Evolutionary conservation across 2,329 filamentous ascomycete genomes (phyloP), one percentile per base, ranked within the genome.

Genomic region (Magnaporthiopsis poae): DNA sequence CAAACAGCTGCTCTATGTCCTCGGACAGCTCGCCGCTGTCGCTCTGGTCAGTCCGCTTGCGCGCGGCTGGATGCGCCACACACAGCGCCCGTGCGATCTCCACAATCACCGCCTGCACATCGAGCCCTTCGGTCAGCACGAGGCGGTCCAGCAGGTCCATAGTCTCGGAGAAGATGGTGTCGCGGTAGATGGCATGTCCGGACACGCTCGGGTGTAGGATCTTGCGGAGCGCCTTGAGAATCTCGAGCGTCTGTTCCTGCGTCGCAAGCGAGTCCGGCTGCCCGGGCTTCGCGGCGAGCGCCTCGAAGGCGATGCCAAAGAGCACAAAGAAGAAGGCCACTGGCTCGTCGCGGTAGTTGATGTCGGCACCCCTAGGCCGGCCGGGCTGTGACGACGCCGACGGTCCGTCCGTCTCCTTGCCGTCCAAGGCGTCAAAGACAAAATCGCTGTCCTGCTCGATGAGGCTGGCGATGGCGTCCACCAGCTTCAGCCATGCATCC

Each of bases 291-390:
- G 91, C 92, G 9, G 94, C 94, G 29, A 99, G 84, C 25, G 96
- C 94, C 77, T 99, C 96, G 71, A 99, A 98, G 0, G 94, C 92
- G 67, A 99, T 88, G 13, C 95, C 95, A 72, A 98, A 99, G 0
- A 99, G 84, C 18, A 99, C 94, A 73, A 99, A 99, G 81, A 99
- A 99, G 82, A 99, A 99, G 0, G 95, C 95, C 1, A 98, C 92
- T 0, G 95, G 95, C 75, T 99, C 95, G 73, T 98, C 94, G 63
- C 95, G 90, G 75, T 99, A 99, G 76, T 98, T 98, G 79, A 99
- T 98, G 70, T 94, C 91, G 63, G 88, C 83, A 3, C 83, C 84
- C 74, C 89, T 91, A 8, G 64, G 21, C 31, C 36, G 36, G n/a
- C 25, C 64, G 21, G 33, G 36, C 21, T 52, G 36, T 36, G 21